Base-by-base conservation (phyloP, 306 rosid genomes). In the Morella rubra region DNA sequence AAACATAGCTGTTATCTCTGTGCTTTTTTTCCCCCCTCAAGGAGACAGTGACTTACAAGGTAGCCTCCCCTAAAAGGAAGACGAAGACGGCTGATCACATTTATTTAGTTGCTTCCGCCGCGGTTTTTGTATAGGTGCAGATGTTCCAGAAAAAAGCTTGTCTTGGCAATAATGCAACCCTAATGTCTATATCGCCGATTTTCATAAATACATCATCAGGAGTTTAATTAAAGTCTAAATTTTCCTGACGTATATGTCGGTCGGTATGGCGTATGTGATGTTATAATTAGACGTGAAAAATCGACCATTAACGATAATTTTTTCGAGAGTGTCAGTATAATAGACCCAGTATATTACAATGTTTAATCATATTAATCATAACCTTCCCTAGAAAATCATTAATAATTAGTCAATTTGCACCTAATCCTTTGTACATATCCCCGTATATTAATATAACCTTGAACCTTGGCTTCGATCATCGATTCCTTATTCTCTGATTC, bases 281-380 rank as follows among this genome's bases (percentile, higher is more conserved):
- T 20, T 10, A 77, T 24, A 58, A 69, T 45, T 56, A 69, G 80
- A 56, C 58, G 18, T 18, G 0, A 42, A 47, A 50, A 41, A 67
- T 69, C 53, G 47, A 46, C 59, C 50, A 10, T 32, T 55, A 7
- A 5, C 13, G 3, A 32, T 2, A 32, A 32, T 32, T 32, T 32
- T 32, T 3, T 32, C 37, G 37, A 32, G 37, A 32, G 37, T 2
- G 37, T 32, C 37, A 32, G 37, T 2, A 32, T 2, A 32, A 32
- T 32, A 32, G 3, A 32, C 37, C 0, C 37, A 2, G n/a, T n/a
- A n/a, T 0, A 32, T 32, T 32, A 32, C 3, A 32, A 0, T 2
- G 37, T 32, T 32, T 32, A 32, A 32, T 32, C 37, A 32, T 0
- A 32, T 27, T 27, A 27, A 27, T 27, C 32, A 0, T 3, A 3